Percentiles rank a stretch among this genome's conserved stretches.
These are phyloP conservation scores for Cicer cuneatum DNA, from an alignment of 306 rosid genomes.

Conservation along the genomic window DNA sequence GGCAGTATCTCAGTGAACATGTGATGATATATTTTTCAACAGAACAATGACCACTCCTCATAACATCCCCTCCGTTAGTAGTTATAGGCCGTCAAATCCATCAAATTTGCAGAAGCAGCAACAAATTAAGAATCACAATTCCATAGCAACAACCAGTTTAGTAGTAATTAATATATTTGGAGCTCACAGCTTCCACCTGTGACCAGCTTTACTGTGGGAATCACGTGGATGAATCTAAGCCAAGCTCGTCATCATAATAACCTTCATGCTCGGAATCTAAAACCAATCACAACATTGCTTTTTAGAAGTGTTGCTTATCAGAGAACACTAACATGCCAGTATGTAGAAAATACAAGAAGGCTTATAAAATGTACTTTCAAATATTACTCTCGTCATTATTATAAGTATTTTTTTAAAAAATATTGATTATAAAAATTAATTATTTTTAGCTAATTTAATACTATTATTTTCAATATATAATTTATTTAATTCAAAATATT, in stretches of 20 bases:
- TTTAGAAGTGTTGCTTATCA: constrained; percentile 42
- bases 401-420: too few relatives aligned
- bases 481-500: too few relatives aligned
- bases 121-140: too few relatives aligned
- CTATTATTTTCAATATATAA: too few relatives aligned
- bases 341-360: background rate
- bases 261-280: constrained; percentile 56
- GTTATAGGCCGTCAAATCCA: constrained; percentile 62
- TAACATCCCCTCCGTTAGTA: constrained; percentile 28
- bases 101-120: constrained; percentile 48
- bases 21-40: background rate
- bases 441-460: too few relatives aligned
- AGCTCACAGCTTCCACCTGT: constrained; percentile 41
- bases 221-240: constrained; percentile 71
- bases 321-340: background rate
- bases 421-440: too few relatives aligned
- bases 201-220: constrained; percentile 57
- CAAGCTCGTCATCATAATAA: constrained; percentile 57
- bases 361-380: too few relatives aligned
- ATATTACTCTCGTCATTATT: too few relatives aligned
- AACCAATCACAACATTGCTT: constrained; percentile 38
- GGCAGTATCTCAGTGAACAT: background rate
- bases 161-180: constrained; percentile 41
- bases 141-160: constrained; percentile 47
- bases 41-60: constrained; percentile 27